Percentiles rank a stretch among this genome's conserved stretches.
These are phyloP conservation scores for Erythrobasidium hasegawianum DNA, from an alignment of 1,284 basidiomycete species.

Conservation along the genomic window DNA sequence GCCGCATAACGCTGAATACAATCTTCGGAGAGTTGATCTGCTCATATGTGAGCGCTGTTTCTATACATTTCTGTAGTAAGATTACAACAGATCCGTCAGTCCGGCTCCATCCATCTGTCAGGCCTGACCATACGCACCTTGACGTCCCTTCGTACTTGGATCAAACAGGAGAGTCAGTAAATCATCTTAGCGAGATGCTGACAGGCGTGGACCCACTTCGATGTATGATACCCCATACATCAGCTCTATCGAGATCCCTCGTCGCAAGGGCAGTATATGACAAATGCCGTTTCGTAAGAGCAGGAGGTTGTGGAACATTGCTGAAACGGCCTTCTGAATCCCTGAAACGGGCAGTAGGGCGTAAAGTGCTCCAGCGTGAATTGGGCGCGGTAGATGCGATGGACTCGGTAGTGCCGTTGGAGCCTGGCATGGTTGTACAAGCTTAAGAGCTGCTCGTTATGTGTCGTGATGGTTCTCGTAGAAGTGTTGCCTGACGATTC, in stretches of 20 bases:
- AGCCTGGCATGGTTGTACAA: too few species aligned
- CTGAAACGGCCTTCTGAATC: too few species aligned
- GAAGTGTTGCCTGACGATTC: too few species aligned
- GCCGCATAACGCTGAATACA: constrained; percentile 25
- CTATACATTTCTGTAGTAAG: constrained; percentile 33
- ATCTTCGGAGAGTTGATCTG: constrained; percentile 30
- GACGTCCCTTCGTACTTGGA: constrained; percentile 29
- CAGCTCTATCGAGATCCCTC: constrained; percentile 20
- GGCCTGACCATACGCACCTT: constrained; percentile 3
- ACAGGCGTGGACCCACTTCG: constrained; percentile 11
- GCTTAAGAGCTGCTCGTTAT: too few species aligned
- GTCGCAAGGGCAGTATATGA: constrained; percentile 20
- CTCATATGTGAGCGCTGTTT: constrained; percentile 33
- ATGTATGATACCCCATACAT: constrained; percentile 34
- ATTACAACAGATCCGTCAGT: not conserved
- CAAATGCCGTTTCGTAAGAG: not conserved
- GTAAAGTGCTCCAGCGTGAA: too few species aligned
- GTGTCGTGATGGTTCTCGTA: too few species aligned
- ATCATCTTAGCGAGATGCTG: not conserved
- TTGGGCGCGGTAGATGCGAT: too few species aligned
- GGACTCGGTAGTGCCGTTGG: too few species aligned
- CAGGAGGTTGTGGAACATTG: not conserved
- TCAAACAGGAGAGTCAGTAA: not conserved
- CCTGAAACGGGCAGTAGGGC: too few species aligned
- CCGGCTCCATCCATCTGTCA: not conserved